A percentile compares a stretch with the other conserved stretches of the same genome.
phyloP scores from a whole-genome alignment of 805 yeast genomes.

The Candida endomychidarum region DNA sequence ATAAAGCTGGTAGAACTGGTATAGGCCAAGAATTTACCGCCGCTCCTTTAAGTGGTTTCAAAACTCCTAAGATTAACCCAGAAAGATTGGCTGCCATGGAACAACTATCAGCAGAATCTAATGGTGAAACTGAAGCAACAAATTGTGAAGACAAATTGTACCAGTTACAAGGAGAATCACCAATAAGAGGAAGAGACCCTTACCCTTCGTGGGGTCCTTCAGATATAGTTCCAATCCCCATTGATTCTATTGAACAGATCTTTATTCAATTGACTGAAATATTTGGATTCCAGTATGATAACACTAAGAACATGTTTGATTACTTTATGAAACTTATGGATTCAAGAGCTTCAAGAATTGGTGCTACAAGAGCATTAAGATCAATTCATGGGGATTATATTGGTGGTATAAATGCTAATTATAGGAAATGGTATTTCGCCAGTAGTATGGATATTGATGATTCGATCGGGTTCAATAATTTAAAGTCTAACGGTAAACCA shows the following conservation, averaged over 20 bases:
- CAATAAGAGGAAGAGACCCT: constrained; percentile 39
- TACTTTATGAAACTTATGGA: constrained; percentile 61
- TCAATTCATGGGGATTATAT: constrained; percentile 73
- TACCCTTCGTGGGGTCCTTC: constrained; percentile 54
- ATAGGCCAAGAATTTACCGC: constrained; percentile 10
- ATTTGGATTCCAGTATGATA: constrained; percentile 72
- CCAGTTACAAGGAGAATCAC: constrained; percentile 8
- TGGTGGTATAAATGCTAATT: constrained; percentile 69
- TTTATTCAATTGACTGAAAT: constrained; percentile 51
- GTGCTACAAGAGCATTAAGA: constrained; percentile 53
- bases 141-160: not conserved
- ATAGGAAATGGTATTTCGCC: constrained; percentile 76
- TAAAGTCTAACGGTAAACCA: constrained; percentile 23
- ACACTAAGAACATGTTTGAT: constrained; percentile 65
- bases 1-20: constrained; percentile 8
- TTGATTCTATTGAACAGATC: constrained; percentile 55
- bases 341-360: constrained; percentile 67
- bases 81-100: constrained; percentile 32
- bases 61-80: constrained; percentile 31
- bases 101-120: not conserved
- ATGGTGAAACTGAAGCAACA: not conserved
- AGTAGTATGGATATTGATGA: constrained; percentile 65
- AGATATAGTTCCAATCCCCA: constrained; percentile 45
- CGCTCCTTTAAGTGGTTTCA: constrained; percentile 38
- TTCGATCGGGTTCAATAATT: constrained; percentile 35